Base-by-base conservation (phyloP, 2,329 filamentous ascomycete genomes). In the Colletotrichum theobromicola region DNA sequence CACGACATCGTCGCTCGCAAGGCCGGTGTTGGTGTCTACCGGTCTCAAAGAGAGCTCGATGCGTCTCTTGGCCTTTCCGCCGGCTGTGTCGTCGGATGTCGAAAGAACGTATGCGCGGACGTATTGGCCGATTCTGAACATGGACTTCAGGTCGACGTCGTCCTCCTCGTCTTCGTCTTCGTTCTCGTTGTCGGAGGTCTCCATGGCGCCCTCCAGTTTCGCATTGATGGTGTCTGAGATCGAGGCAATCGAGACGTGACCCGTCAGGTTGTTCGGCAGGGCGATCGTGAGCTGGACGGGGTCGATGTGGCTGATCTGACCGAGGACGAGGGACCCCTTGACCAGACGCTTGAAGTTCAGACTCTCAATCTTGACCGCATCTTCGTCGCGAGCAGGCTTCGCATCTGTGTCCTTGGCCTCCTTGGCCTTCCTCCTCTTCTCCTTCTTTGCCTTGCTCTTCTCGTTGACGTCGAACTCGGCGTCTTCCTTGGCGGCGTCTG, bases 1-100 rank as follows among this genome's bases (percentile, higher is more conserved):
- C 12, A 97, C 92, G 12, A 98, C 84, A 79, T 95, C 95, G 53
- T 93, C 91, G 77, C 91, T 90, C 5, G 90, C 87, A 26, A 99
- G 87, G 2, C 94, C 93, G 4, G 90, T 89, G 82, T 99, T 99
- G 69, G 95, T 89, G 76, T 94, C 90, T 74, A 90, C 89, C 4
- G 97, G 97, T 64, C 94, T 91, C 35, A 98, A 87, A 1, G 96
- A 96, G 21, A 99, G 88, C 82, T 98, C 95, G 78, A 99, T 97
- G 76, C 93, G 93, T 81, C 93, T 94, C 83, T 93, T 97, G 64
- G 88, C 88, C 83, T 94, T 95, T 35, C 90, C 88, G 15, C 85
- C 82, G 3, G 84, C 84, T n/a, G 87, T 82, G 37, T 94, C 93
- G 64, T 94, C 93, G 61, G 90, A 89, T 16, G 94, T 97, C 2